Base-by-base conservation (phyloP, 371 early-diverging fungal species). In the Haplosporangium sp. region DNA sequence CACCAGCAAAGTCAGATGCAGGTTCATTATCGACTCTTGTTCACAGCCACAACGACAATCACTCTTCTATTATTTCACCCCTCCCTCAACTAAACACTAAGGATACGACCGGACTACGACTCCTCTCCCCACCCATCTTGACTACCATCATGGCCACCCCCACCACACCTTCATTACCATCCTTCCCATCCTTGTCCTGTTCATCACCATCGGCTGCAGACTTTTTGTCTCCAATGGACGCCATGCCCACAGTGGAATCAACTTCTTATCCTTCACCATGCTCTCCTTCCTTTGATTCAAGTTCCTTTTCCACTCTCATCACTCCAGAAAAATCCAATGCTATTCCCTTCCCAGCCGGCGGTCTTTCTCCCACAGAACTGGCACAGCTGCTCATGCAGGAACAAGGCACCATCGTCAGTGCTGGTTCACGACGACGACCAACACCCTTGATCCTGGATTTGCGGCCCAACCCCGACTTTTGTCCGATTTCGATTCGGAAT, bases 11-110 rank as follows among this genome's bases (percentile, higher is more conserved):
- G 59, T 65, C 65, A 10, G 64, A 72, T 65, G 65, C 72, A 51
- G 72, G 66, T 65, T 72, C 72, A 64, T 69, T 71, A 40, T 73
- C 73, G 67, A 67, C 67, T 41, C 57, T 73, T 71, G 56, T 57
- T 41, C 38, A 21, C 29, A 16, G 43, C 18, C 48, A 61, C 40
- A 38, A 20, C 40, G 37, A 52, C 42, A 55, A 23, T 38, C 56
- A 20, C 40, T 64, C 52, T 18, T 58, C 52, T 45, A 64, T 62
- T 36, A 37, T 41, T 20, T 41, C n/a, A 55, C 59, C 46, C 59
- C 54, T 55, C 40, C 61, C 18, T 52, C 62, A 55, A 46, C 14
- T 21, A 38, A 41, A 51, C 59, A 50, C 18, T 21, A 18, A 18
- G 9, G 50, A 50, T 7, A 18, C 18, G 6, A 50, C 18, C 4